Conservation (phyloP, 768 basidiomycete species). For the Clavulina sp. region DNA sequence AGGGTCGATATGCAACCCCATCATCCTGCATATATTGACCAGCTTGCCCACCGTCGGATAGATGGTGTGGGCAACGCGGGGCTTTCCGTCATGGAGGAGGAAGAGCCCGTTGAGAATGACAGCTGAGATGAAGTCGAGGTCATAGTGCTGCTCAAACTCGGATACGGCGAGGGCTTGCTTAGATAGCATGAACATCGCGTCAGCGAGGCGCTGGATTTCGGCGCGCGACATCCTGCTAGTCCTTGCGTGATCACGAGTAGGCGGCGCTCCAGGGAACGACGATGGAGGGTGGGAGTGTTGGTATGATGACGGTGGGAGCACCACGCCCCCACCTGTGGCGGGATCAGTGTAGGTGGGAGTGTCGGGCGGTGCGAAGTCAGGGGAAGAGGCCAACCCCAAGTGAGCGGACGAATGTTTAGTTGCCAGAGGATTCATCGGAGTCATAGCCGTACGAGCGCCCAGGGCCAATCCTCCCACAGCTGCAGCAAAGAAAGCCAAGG, state of each 20-base stretch:
- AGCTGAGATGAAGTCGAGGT: conserved; percentile 42
- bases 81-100: conserved; percentile 34
- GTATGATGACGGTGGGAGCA: conserved; percentile 2
- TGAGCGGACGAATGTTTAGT: background rate
- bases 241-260: background rate
- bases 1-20: conserved; percentile 46
- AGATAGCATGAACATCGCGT: conserved; percentile 31
- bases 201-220: conserved; percentile 12
- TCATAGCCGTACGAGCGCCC: conserved; percentile 22
- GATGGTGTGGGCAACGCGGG: conserved; percentile 24
- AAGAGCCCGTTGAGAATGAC: conserved; percentile 39
- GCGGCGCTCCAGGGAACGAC: background rate
- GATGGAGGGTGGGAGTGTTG: background rate
- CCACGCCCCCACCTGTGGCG: background rate
- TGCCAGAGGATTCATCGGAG: background rate
- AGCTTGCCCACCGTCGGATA: conserved; percentile 44
- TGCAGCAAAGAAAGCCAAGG: conserved; percentile 38
- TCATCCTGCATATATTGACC: conserved; percentile 43
- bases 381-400: no score
- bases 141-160: conserved; percentile 27
- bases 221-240: no score
- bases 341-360: background rate
- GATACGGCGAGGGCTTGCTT: conserved; percentile 29
- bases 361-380: no score
- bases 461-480: conserved; percentile 42